A percentile compares a stretch with the other conserved stretches of the same genome.
phyloP scores from a whole-genome alignment of 495 filamentous ascomycete species.

The Penicillium samsonianum region DNA sequence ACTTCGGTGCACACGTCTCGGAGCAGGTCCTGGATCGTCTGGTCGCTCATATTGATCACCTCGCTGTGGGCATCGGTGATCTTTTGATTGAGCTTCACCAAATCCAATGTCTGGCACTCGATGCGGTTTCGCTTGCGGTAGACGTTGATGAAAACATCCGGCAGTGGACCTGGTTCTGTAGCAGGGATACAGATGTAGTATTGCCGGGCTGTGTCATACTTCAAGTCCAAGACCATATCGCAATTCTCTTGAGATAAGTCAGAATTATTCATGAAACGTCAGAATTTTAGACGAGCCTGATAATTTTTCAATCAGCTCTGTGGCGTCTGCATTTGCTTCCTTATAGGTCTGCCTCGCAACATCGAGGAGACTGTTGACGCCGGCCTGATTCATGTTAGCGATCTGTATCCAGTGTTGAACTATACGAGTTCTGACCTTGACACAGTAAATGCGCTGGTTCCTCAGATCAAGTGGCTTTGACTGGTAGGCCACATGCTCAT shows the following conservation, averaged over 20 bases:
- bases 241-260: constrained; percentile 52
- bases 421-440: constrained; percentile 59
- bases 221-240: constrained; percentile 63
- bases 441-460: constrained; percentile 90
- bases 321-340: constrained; percentile 75
- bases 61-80: constrained; percentile 79
- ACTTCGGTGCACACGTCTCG: constrained; percentile 66
- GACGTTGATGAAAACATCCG: constrained; percentile 76
- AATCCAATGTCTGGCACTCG: constrained; percentile 82
- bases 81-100: constrained; percentile 74
- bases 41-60: constrained; percentile 72
- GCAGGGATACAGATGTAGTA: constrained; percentile 76
- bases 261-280: constrained; percentile 15
- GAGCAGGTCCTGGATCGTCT: constrained; percentile 68
- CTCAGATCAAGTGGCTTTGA: constrained; percentile 80
- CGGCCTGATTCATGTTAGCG: constrained; percentile 56
- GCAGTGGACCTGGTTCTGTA: constrained; percentile 63
- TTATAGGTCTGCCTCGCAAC: constrained; percentile 85
- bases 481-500: constrained; percentile 77
- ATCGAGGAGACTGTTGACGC: constrained; percentile 83
- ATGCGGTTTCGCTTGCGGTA: constrained; percentile 69
- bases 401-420: neutral
- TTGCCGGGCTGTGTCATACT: constrained; percentile 72
- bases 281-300: constrained; percentile 44
- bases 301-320: constrained; percentile 66